Conservation (phyloP, 2,329 filamentous ascomycete genomes). For the Knoxdaviesia proteae region DNA sequence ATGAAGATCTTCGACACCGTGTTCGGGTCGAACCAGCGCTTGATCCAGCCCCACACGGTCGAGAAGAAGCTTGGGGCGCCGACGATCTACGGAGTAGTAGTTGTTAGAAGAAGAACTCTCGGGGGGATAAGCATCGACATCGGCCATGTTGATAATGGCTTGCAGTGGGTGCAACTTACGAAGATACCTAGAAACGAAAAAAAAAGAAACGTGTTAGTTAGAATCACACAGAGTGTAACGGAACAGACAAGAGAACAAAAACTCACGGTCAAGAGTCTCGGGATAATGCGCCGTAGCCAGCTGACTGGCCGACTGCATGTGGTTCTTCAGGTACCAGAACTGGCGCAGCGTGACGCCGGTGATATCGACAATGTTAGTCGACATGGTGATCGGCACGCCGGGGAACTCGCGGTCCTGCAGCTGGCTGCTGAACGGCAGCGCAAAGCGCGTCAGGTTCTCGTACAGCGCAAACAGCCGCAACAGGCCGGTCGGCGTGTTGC, state of each 20-base stretch:
- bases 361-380: conserved; percentile 90
- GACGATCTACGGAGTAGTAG: conserved; percentile 37
- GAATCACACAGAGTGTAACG: not conserved
- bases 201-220: not conserved
- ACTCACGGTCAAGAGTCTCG: conserved; percentile 74
- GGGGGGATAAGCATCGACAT: not conserved
- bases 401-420: conserved; percentile 50
- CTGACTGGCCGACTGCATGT: conserved; percentile 83
- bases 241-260: conserved; percentile 10
- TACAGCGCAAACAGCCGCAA: conserved; percentile 81
- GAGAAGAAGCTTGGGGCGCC: conserved; percentile 81
- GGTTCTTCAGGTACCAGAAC: conserved; percentile 84
- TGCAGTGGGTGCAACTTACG: conserved; percentile 2
- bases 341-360: conserved; percentile 71
- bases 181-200: conserved; percentile 3
- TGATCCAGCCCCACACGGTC: conserved; percentile 87
- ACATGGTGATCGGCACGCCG: conserved; percentile 74
- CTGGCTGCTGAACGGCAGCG: conserved; percentile 65
- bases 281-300: conserved; percentile 88
- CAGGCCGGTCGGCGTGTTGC: conserved; percentile 52
- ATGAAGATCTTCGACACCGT: conserved; percentile 96
- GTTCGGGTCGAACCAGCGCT: conserved; percentile 86
- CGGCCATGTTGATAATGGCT: not conserved
- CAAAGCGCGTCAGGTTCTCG: conserved; percentile 77
- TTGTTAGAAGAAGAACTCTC: conserved; percentile 1